Evolutionary conservation across 306 rosid species (phyloP), one percentile per base, ranked within the genome.

Genomic region (Corylus americana): DNA sequence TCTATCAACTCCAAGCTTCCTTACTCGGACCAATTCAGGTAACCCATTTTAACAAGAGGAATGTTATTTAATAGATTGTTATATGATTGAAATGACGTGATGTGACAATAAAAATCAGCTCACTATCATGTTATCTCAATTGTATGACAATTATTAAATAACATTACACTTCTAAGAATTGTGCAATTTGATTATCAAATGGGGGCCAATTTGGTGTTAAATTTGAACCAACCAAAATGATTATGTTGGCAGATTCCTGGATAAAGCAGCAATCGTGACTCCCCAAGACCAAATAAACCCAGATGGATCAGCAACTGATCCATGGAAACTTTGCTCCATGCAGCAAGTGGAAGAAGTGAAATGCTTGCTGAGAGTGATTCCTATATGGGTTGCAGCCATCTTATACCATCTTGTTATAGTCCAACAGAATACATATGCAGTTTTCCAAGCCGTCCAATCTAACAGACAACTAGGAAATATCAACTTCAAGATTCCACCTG

Each of bases 331-430:
- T 16, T 91, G 92, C 86, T 83, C 88, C 63, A 64, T 85, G 48
- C 98, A 94, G 80, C 95, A 94, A 87, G 97, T 94, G 88, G 98
- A 94, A 85, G 97, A 92, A 83, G 79, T 84, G 75, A 94, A 94
- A 73, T 90, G 97, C 74, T 20, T 91, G 55, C 5, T 86, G 55
- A 94, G 95, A 83, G 90, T 91, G 7, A 62, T 94, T 14, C 98
- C 98, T 18, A 82, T 92, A 73, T 90, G 92, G 95, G 14, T 83
- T 5, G 42, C 97, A 51, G 90, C 81, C 17, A 61, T 89, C 49
- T 8, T 86, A 9, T 91, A 68, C 83, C 17, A 80, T 54, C 0
- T 86, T 47, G 81, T 74, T 11, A 80, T 86, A 8, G 86, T 78
- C 31, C 98, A 92, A 77, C 91, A 84, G 57, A 73, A 87, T 59